phyloP scores from a whole-genome alignment of 768 basidiomycete species.

The Lentinus tigrinus region DNA sequence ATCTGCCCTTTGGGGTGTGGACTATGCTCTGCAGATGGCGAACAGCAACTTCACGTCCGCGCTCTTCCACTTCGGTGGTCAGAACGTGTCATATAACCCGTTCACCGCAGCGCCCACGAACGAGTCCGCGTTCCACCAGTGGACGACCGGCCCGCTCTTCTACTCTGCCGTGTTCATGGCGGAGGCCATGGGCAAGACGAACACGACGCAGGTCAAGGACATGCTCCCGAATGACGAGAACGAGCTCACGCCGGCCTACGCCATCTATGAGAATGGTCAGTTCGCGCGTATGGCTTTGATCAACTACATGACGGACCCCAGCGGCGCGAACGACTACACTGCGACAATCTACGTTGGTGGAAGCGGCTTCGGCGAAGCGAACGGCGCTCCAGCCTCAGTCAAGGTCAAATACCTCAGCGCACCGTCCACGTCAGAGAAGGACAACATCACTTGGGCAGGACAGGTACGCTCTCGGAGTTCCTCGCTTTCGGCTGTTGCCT shows the following conservation, averaged over 20 bases:
- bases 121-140: slow-evolving; percentile 54
- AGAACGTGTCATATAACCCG: slow-evolving; percentile 62
- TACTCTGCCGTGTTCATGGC: slow-evolving; percentile 70
- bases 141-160: slow-evolving; percentile 73
- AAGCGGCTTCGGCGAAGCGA: slow-evolving; percentile 37
- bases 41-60: slow-evolving; percentile 43
- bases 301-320: slow-evolving; percentile 67
- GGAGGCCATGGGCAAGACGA: slow-evolving; percentile 61
- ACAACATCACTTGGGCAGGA: slow-evolving; percentile 74
- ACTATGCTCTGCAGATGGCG: slow-evolving; percentile 52
- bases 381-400: slow-evolving; percentile 44
- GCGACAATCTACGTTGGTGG: slow-evolving; percentile 49
- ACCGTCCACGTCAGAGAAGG: slow-evolving; percentile 52
- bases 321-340: slow-evolving; percentile 53
- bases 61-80: slow-evolving; percentile 55
- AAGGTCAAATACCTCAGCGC: slow-evolving; percentile 60
- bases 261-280: slow-evolving; percentile 67
- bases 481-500: slow-evolving; percentile 17
- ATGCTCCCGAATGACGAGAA: slow-evolving; percentile 48
- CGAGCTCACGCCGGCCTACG: slow-evolving; percentile 59
- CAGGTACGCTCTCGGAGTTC: slow-evolving; percentile 43
- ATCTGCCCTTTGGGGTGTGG: slow-evolving; percentile 51
- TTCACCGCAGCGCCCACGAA: slow-evolving; percentile 56
- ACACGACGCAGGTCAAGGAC: slow-evolving; percentile 59
- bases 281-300: slow-evolving; percentile 64